Evolutionary conservation across 768 basidiomycete species (phyloP).

Genomic region (Tylopilus balloui): DNA sequence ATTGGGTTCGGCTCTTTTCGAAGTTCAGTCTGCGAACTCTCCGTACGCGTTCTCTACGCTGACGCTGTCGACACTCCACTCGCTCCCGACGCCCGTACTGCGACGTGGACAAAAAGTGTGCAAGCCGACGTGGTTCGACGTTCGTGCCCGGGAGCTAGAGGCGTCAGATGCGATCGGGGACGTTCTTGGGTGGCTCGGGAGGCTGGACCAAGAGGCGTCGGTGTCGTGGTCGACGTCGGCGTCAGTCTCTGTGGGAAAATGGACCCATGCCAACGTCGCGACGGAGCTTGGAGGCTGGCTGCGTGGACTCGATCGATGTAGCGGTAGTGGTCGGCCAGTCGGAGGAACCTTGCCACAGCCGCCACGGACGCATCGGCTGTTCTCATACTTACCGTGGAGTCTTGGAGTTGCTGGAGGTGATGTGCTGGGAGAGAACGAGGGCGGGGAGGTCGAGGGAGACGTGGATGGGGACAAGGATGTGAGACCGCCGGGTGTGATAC

Average conservation of each 20-base stretch:
- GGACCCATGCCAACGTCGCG: slow-evolving; percentile 49
- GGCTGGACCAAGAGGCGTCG: background rate
- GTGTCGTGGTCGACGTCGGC: background rate
- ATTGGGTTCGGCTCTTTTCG: too few species aligned
- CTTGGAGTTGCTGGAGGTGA: slow-evolving; percentile 22
- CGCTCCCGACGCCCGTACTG: slow-evolving; percentile 81
- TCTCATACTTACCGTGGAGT: slow-evolving; percentile 50
- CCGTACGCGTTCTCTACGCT: slow-evolving; percentile 86
- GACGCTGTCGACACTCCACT: slow-evolving; percentile 78
- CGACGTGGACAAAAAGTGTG: slow-evolving; percentile 74
- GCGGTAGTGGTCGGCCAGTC: background rate
- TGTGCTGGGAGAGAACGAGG: slow-evolving; percentile 28
- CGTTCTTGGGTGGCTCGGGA: slow-evolving; percentile 52
- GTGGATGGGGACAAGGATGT: slow-evolving; percentile 32
- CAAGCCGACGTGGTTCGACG: slow-evolving; percentile 85
- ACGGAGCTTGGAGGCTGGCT: slow-evolving; percentile 58
- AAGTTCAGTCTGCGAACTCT: slow-evolving; percentile 58
- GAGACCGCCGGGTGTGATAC: slow-evolving; percentile 24
- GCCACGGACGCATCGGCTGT: slow-evolving; percentile 40
- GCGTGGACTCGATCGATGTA: slow-evolving; percentile 39
- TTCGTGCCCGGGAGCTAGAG: slow-evolving; percentile 50
- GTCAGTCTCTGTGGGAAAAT: slow-evolving; percentile 34
- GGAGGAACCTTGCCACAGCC: background rate
- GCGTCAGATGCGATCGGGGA: slow-evolving; percentile 56
- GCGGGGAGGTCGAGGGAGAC: slow-evolving; percentile 24